phyloP scores from a whole-genome alignment of 768 basidiomycete genomes.

The Chlorophyllum brunneum region DNA sequence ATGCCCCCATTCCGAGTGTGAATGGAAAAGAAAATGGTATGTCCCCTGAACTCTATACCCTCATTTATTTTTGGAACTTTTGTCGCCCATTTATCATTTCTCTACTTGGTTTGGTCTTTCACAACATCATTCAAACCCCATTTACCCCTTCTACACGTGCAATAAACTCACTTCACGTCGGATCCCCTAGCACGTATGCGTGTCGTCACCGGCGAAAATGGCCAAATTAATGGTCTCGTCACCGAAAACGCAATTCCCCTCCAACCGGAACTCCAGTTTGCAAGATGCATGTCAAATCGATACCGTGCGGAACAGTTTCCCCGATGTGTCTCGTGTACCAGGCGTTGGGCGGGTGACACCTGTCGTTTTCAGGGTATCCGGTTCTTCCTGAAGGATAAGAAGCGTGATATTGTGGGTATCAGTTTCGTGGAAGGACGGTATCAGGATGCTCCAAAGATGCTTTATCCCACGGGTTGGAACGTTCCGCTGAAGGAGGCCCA shows the following conservation, averaged over 20 bases:
- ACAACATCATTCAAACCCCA: slow-evolving; percentile 5
- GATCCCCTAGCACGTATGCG: slow-evolving; percentile 10
- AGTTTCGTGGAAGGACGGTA: slow-evolving; percentile 67
- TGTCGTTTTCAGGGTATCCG: slow-evolving; percentile 86
- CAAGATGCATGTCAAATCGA: slow-evolving; percentile 81
- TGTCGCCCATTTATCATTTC: no score
- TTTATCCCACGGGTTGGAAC: slow-evolving; percentile 70
- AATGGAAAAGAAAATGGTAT: slow-evolving; percentile 18
- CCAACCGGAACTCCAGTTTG: slow-evolving; percentile 69
- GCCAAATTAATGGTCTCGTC: slow-evolving; percentile 11
- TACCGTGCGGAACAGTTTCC: slow-evolving; percentile 72
- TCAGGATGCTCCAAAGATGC: slow-evolving; percentile 55
- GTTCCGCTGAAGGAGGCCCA: slow-evolving; percentile 44
- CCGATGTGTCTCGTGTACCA: slow-evolving; percentile 79
- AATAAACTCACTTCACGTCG: slow-evolving; percentile 1
- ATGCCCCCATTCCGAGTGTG: slow-evolving; percentile 29
- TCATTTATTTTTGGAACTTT: slow-evolving; percentile 9
- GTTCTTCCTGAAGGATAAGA: slow-evolving; percentile 63
- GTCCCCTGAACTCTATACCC: neutral
- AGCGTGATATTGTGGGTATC: slow-evolving; percentile 58
- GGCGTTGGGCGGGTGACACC: slow-evolving; percentile 85
- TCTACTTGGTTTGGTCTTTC: neutral
- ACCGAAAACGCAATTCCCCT: slow-evolving; percentile 21
- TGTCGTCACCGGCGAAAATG: slow-evolving; percentile 13
- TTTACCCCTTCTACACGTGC: slow-evolving; percentile 5